Evolutionary conservation across 768 basidiomycete species (phyloP), one percentile per base, ranked within the genome.

Genomic region (Cystobasidium tubakii): DNA sequence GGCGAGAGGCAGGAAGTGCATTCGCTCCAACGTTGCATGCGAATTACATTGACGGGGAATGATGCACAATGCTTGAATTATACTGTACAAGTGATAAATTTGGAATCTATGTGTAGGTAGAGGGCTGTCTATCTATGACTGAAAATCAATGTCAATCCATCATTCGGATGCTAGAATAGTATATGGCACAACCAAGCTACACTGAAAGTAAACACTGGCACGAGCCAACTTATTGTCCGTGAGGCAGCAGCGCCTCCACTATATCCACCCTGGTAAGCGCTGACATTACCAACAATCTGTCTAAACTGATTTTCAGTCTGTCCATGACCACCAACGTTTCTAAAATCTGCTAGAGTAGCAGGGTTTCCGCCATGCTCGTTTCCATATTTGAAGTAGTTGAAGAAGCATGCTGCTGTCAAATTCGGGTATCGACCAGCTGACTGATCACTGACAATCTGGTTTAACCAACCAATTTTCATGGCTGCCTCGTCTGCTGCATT

Each of bases 341-440:
- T n/a, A 34, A 27, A 75, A 43, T 75, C 74, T 3, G 34, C 50
- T 23, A 73, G 43, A 19, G 39, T 75, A 17, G 21, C 25, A 25
- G n/a, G 25, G 42, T 65, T 64, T 31, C 25, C 73, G 13, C 31
- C 66, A n/a, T 75, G 74, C 21, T 36, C 64, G n/a, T 36, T 66
- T 12, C 55, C 64, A 36, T 74, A 44, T 60, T 72, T 71, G 36
- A 43, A 53, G 34, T 75, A 76, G 53, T 76, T 76, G 76, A 76
- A 76, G 62, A 70, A 75, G 34, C 64, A 71, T 19, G 70, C 74
- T 9, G 74, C 74, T 21, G 74, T 72, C 21, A 76, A 46, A 50
- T 76, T 76, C n/a, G 76, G 76, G 50, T 60, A 76, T 73, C 65
- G 17, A 1, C 60, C 74, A 21, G 70, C 71, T n/a, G 75, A 44